A percentile compares a stretch with the other conserved stretches of the same genome.
phyloP scores from a whole-genome alignment of 306 rosid species.

The Trifolium dubium region DNA sequence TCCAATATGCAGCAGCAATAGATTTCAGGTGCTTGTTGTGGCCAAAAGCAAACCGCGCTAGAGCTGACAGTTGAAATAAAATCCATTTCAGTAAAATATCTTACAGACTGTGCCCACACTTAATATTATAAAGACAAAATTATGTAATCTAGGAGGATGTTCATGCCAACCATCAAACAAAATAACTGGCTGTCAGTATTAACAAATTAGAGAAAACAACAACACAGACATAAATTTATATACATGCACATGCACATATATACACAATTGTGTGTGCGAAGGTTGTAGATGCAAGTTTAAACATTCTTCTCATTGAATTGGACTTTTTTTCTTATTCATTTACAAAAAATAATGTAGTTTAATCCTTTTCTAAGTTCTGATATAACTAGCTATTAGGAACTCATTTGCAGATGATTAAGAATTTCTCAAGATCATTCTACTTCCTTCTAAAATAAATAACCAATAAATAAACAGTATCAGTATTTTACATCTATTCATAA shows the following conservation, averaged over 20 bases:
- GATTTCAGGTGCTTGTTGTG: slow-evolving; percentile 93
- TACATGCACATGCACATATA: background rate
- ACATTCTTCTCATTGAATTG: background rate
- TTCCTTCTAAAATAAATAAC: background rate
- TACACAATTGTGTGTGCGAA: background rate
- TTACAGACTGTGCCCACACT: background rate
- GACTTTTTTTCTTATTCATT: slow-evolving; percentile 20
- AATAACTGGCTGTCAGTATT: background rate
- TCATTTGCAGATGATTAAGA: slow-evolving; percentile 13
- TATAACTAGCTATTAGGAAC: slow-evolving; percentile 15
- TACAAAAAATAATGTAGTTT: background rate
- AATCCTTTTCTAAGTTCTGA: background rate
- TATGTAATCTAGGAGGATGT: background rate
- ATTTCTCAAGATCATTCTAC: background rate
- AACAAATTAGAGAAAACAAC: slow-evolving; percentile 1
- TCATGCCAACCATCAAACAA: slow-evolving; percentile 9
- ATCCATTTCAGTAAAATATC: slow-evolving; percentile 27
- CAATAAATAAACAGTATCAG: background rate
- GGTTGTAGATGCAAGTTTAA: slow-evolving; percentile 23
- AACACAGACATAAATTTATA: background rate
- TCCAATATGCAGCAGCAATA: slow-evolving; percentile 91
- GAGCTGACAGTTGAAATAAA: slow-evolving; percentile 55
- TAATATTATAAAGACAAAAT: slow-evolving; percentile 19
- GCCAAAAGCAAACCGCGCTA: slow-evolving; percentile 95
- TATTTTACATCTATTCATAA: slow-evolving; percentile 23